phyloP scores from a whole-genome alignment of 257 asterid species.

The Solanum clarkiae region DNA sequence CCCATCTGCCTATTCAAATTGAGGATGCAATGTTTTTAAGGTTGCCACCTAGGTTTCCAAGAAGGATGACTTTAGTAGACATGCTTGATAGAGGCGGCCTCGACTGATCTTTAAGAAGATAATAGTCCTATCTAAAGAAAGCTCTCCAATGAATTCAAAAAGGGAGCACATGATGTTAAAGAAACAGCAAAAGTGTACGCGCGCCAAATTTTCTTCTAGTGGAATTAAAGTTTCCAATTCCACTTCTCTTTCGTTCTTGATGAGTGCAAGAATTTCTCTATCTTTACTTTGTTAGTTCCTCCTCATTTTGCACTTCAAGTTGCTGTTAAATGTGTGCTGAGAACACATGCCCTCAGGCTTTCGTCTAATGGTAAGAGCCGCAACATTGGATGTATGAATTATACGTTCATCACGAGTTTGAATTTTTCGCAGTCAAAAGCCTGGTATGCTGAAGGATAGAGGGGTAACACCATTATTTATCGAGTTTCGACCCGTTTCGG shows the following conservation, averaged over 20 bases:
- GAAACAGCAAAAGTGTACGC: neutral
- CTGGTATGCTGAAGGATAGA: neutral
- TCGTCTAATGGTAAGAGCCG: neutral
- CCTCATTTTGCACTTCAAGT: neutral
- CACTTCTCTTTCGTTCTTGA: neutral
- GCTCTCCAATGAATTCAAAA: neutral
- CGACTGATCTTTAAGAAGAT: slow-evolving; percentile 5
- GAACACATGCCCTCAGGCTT: neutral
- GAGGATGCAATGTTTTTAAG: slow-evolving; percentile 50
- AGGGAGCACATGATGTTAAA: neutral
- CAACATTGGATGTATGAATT: neutral
- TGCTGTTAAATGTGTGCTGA: neutral
- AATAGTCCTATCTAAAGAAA: neutral
- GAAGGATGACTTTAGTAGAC: slow-evolving; percentile 45
- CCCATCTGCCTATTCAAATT: slow-evolving; percentile 48
- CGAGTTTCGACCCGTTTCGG: neutral
- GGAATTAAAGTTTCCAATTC: neutral
- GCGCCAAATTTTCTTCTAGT: neutral
- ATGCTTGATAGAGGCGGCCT: slow-evolving; percentile 51
- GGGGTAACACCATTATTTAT: neutral
- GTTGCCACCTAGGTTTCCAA: slow-evolving; percentile 53
- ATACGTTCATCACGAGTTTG: neutral
- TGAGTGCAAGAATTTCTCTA: neutral
- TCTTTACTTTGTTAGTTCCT: neutral
- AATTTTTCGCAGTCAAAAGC: neutral